Percentiles rank a stretch among this genome's conserved stretches.
Evolutionary conservation across 2,329 filamentous ascomycete genomes (phyloP).

Genomic region (Trichophyton benhamiae): DNA sequence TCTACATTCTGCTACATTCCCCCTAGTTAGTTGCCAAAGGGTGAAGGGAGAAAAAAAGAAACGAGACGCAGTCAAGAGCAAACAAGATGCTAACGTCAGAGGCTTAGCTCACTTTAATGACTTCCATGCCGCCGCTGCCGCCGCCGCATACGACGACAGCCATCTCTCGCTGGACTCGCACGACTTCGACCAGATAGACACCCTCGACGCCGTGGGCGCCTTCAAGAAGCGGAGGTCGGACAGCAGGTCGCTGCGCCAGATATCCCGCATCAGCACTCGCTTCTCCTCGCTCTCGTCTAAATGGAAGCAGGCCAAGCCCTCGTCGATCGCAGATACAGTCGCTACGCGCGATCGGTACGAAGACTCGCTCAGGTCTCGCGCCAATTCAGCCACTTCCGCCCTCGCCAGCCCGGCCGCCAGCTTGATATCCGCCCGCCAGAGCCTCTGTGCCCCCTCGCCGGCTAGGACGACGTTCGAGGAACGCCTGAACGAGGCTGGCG

Average conservation of each 20-base stretch:
- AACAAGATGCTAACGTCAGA: conserved; percentile 5
- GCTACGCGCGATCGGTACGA: conserved; percentile 21
- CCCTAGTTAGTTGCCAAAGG: not conserved
- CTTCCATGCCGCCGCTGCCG: conserved; percentile 17
- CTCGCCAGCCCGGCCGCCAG: conserved; percentile 26
- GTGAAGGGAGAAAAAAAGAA: not conserved
- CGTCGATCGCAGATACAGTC: conserved; percentile 25
- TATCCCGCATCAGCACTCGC: conserved; percentile 53
- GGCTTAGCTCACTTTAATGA: conserved; percentile 27
- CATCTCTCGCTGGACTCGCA: conserved; percentile 22
- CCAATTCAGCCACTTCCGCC: conserved; percentile 32
- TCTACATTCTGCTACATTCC: no score
- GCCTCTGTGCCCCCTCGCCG: conserved; percentile 48
- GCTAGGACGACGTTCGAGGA: conserved; percentile 52
- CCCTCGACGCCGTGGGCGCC: conserved; percentile 45
- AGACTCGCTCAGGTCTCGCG: conserved; percentile 28
- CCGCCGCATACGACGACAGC: conserved; percentile 21
- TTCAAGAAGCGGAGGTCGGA: conserved; percentile 43
- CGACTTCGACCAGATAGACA: conserved; percentile 46
- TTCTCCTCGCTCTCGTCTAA: conserved; percentile 60
- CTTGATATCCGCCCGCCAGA: conserved; percentile 35
- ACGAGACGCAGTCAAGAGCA: not conserved
- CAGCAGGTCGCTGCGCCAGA: conserved; percentile 36
- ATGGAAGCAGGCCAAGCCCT: conserved; percentile 23
- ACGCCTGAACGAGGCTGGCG: conserved; percentile 37